These are phyloP conservation scores for Metarhizium robertsii DNA, from an alignment of 2,329 filamentous ascomycete species.

Conservation along the genomic window DNA sequence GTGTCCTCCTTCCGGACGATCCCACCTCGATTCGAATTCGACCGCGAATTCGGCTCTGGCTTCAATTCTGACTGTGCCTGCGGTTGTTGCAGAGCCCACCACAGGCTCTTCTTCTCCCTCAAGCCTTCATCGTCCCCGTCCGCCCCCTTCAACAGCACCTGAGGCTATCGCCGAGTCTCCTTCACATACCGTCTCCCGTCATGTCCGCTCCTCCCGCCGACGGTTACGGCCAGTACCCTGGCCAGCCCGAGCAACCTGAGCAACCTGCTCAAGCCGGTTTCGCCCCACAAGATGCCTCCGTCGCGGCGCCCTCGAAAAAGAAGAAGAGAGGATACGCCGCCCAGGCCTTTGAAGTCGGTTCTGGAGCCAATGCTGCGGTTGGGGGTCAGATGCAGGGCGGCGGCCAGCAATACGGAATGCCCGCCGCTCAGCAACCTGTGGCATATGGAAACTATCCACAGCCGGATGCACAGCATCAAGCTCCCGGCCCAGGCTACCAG, in stretches of 20 bases:
- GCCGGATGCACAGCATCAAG: slow-evolving; percentile 31
- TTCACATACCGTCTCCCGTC: slow-evolving; percentile 19
- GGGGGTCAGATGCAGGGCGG: slow-evolving; percentile 35
- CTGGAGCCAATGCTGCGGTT: slow-evolving; percentile 66
- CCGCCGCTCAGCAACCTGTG: slow-evolving; percentile 29
- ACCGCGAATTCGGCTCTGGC: background rate
- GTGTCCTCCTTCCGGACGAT: slow-evolving; percentile 6
- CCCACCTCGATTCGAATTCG: slow-evolving; percentile 3
- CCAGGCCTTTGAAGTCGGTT: slow-evolving; percentile 86
- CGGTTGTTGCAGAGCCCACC: slow-evolving; percentile 6
- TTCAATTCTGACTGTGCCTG: slow-evolving; percentile 4
- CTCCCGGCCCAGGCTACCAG: slow-evolving; percentile 29
- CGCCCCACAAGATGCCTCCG: slow-evolving; percentile 16
- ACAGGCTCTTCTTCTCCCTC: slow-evolving; percentile 1
- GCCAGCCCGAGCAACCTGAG: slow-evolving; percentile 32
- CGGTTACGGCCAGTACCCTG: slow-evolving; percentile 42
- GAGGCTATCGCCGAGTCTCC: slow-evolving; percentile 13
- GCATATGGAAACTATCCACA: slow-evolving; percentile 53
- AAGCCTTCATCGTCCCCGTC: slow-evolving; percentile 2
- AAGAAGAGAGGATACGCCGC: slow-evolving; percentile 95
- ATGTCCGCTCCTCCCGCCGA: slow-evolving; percentile 52
- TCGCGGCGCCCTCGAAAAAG: slow-evolving; percentile 52
- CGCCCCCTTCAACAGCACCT: background rate
- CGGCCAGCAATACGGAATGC: slow-evolving; percentile 37
- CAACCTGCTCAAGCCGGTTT: slow-evolving; percentile 26